Base-by-base conservation (phyloP, 2,329 filamentous ascomycete species). In the Thelonectria blattea region DNA sequence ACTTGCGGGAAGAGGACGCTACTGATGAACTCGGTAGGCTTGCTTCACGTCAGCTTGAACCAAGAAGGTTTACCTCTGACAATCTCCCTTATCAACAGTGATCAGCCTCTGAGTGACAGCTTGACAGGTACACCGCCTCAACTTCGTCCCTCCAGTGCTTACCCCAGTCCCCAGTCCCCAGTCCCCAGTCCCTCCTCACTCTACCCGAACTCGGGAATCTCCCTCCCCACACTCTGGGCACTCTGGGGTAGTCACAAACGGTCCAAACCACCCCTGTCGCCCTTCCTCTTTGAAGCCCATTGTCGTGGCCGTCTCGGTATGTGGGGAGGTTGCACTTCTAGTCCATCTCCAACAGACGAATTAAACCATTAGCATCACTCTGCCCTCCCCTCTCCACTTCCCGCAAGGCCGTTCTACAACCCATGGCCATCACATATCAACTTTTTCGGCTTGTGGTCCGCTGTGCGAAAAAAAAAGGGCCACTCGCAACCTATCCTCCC, bases 361-460 rank as follows among this genome's bases (percentile, higher is more conserved):
- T 24, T 24, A 6, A 6, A 24, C 22, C 22, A 24, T 24, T 24
- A 24, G 22, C 22, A 24, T 24, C 22, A 3, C 3, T 24, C 22
- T 24, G 3, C 39, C 18, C 45, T 24, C 22, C 39, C 18, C 45
- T 49, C 43, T 56, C 53, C 53, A 56, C 53, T 48, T 56, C 53
- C 53, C 53, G 53, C 34, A 5, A 9, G 7, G 15, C 3, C 22
- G 3, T 17, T 22, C 30, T 20, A 18, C 22, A 24, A 20, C 42
- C 22, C 22, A 24, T 24, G 22, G 22, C 12, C 17, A 45, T 27
- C 20, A 20, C 24, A 56, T 42, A 20, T 37, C 22, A 43, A 22
- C 30, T n/a, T 30, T 6, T 6, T 56, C 53, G 53, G 53, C 30
- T 56, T 56, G 53, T 56, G 53, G 53, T 56, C 53, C 53, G 53